phyloP scores from a whole-genome alignment of 106 monocot species.

The Chionographis japonica region DNA sequence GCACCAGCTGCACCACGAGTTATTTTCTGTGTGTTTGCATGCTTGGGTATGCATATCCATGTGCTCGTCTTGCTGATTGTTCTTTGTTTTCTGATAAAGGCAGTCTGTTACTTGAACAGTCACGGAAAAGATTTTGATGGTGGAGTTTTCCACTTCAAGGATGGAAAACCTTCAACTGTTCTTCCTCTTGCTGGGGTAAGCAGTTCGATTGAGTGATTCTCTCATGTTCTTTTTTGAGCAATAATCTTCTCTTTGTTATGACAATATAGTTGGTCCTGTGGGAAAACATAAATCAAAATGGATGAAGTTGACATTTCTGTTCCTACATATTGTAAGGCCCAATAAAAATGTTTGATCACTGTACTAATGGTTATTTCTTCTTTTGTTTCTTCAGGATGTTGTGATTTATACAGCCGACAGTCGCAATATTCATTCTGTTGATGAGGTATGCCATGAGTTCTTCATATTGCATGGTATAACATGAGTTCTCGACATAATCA shows the following conservation, averaged over 20 bases:
- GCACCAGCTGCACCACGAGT: no score
- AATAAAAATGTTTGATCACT: no score
- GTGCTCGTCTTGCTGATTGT: not conserved
- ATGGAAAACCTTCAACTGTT: constrained; percentile 67
- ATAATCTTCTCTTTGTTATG: no score
- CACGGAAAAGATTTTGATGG: constrained; percentile 76
- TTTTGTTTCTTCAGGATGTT: constrained; percentile 56
- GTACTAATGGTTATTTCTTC: not conserved
- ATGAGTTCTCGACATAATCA: no score
- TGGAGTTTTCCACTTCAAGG: constrained; percentile 80
- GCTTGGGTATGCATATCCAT: not conserved
- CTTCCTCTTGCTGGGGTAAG: constrained; percentile 79
- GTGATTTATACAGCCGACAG: constrained; percentile 84
- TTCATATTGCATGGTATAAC: no score
- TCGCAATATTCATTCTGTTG: constrained; percentile 85
- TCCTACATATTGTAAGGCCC: no score
- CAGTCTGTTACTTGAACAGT: constrained; percentile 90
- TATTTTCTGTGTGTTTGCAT: not conserved
- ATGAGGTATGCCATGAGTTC: constrained; percentile 50
- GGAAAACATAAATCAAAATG: no score
- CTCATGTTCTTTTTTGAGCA: no score
- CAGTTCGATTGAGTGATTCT: not conserved
- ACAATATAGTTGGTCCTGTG: no score
- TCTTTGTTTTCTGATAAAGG: constrained; percentile 42
- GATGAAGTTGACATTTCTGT: no score